Evolutionary conservation across 345 rosid species (phyloP), one percentile per base, ranked within the genome.

Genomic region (Eucalyptus sp.): DNA sequence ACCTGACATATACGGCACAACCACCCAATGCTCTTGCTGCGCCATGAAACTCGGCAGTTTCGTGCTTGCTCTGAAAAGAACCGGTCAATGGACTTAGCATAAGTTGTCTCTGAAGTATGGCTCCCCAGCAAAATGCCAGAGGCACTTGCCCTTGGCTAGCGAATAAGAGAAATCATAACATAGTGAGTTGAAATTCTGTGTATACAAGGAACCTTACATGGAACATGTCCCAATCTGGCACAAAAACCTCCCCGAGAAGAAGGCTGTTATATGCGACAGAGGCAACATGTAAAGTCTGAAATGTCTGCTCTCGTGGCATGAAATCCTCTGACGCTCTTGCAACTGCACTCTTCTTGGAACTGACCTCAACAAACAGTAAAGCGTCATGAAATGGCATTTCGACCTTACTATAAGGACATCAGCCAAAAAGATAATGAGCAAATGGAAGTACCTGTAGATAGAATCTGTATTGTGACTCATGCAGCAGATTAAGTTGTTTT

Each of bases 281-380:
- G 25, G 96, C 95, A 58, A 96, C 31, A 87, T 96, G 96, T 88
- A 94, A 86, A 22, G 96, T 95, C 93, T 95, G 97, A 5, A 93
- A 88, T 51, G 93, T 89, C 52, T 92, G 94, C 81, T 93, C 93
- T 90, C 92, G 91, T 43, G 97, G 97, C 95, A 92, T 93, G 92
- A 95, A 95, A 92, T 95, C 97, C 46, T 95, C 96, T 7, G 96
- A 93, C 56, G 96, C 95, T 89, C 98, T 96, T 43, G 93, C 95
- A 29, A 91, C 94, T 3, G 94, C 93, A 64, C 95, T 93, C 84
- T 22, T 89, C 88, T 90, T 94, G 41, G 94, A 92, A 88, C 96
- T 96, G 94, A 49, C 87, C 90, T 76, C 83, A 41, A 41, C 83
- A 76, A 89, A 15, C 50, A 89, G 37, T 44, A 80, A 86, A 50